Conservation (phyloP, 2,329 filamentous ascomycete genomes). For the Setomelanomma holmii region DNA sequence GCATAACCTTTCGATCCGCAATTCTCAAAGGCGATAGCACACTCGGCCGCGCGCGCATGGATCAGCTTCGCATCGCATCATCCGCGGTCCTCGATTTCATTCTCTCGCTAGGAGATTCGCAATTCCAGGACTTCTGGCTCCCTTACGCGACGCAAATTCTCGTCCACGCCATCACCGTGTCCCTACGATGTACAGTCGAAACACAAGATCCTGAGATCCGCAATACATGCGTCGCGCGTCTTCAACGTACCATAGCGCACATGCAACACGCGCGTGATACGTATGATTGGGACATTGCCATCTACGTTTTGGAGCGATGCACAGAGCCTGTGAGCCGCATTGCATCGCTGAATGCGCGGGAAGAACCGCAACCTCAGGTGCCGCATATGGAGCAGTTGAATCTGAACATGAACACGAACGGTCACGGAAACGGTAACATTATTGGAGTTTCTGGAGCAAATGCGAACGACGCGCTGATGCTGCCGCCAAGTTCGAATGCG, state of each 20-base stretch:
- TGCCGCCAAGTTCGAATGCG: no score
- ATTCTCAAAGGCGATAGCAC: slow-evolving; percentile 33
- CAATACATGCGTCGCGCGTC: slow-evolving; percentile 55
- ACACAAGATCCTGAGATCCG: slow-evolving; percentile 56
- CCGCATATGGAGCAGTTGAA: no score
- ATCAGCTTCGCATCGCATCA: slow-evolving; percentile 58
- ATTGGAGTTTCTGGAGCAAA: no score
- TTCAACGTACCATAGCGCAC: slow-evolving; percentile 57
- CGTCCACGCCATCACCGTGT: slow-evolving; percentile 61
- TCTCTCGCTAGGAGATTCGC: slow-evolving; percentile 53
- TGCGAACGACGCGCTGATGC: not conserved
- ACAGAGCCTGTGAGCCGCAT: slow-evolving; percentile 47
- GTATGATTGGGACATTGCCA: slow-evolving; percentile 63
- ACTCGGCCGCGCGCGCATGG: slow-evolving; percentile 41
- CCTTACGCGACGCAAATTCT: slow-evolving; percentile 59
- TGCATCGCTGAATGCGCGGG: slow-evolving; percentile 35
- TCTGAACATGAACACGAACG: slow-evolving; percentile 20
- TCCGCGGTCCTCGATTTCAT: slow-evolving; percentile 60
- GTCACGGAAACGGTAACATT: slow-evolving; percentile 6
- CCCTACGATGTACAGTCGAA: slow-evolving; percentile 60
- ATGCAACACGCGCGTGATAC: slow-evolving; percentile 57
- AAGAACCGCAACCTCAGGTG: slow-evolving; percentile 23
- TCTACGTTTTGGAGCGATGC: slow-evolving; percentile 59
- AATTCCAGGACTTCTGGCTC: slow-evolving; percentile 63
- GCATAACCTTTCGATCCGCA: slow-evolving; percentile 43